phyloP scores from a whole-genome alignment of 1,284 basidiomycete genomes.

The Fistulinella cinereoalba region DNA sequence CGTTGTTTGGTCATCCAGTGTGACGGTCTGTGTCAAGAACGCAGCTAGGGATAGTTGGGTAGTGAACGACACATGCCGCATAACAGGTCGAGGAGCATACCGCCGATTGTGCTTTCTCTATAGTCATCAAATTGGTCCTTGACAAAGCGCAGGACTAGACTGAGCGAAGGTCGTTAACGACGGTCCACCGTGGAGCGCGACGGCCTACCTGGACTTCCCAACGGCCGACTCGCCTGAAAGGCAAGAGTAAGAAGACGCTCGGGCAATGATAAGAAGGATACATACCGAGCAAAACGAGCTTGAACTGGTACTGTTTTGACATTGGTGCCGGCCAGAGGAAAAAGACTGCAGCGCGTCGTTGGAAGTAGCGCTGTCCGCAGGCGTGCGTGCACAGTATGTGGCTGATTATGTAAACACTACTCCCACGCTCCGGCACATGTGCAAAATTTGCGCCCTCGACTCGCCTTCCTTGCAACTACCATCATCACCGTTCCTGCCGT shows the following conservation, averaged over 20 bases:
- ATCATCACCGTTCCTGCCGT: constrained; percentile 29
- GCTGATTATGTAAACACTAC: constrained; percentile 24
- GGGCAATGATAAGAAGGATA: neutral
- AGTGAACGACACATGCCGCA: constrained; percentile 15
- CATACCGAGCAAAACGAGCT: constrained; percentile 87
- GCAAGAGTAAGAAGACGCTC: constrained; percentile 1
- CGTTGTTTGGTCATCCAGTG: constrained; percentile 83
- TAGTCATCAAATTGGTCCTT: constrained; percentile 99
- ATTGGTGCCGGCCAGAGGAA: constrained; percentile 41
- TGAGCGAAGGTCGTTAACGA: constrained; percentile 34
- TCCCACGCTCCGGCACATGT: constrained; percentile 26
- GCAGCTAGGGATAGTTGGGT: constrained; percentile 58
- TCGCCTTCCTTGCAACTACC: constrained; percentile 22
- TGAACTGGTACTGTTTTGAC: constrained; percentile 86
- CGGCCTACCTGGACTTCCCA: constrained; percentile 84
- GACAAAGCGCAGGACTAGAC: constrained; percentile 92
- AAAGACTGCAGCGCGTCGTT: constrained; percentile 5
- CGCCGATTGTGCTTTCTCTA: constrained; percentile 87
- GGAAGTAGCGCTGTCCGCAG: constrained; percentile 7
- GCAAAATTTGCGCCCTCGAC: constrained; percentile 25
- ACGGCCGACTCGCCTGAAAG: constrained; percentile 89
- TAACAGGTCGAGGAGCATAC: constrained; percentile 39
- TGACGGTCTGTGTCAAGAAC: constrained; percentile 94
- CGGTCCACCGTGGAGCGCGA: neutral
- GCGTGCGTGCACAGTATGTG: constrained; percentile 1